Evolutionary conservation across 176 grass and related monocot genomes (phyloP).

Genomic region (Thalia dealbata): DNA sequence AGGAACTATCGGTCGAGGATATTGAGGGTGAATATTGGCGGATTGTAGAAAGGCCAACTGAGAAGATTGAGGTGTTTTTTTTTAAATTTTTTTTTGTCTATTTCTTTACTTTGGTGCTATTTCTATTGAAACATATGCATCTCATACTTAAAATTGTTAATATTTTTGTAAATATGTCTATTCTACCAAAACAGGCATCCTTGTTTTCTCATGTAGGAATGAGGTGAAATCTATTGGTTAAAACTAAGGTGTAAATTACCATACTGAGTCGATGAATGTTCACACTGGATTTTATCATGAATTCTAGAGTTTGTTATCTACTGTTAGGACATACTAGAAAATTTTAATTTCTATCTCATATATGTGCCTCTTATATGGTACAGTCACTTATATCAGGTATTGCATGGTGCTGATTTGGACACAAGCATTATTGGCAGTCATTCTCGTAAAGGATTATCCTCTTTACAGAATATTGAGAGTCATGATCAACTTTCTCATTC

Average conservation of each 20-base stretch:
- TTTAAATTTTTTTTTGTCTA: neutral
- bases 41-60: constrained; percentile 22
- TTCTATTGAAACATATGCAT: too few species aligned
- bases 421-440: constrained; percentile 69
- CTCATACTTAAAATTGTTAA: neutral
- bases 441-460: constrained; percentile 50
- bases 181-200: neutral
- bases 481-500: constrained; percentile 55
- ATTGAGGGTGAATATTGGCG: constrained; percentile 34
- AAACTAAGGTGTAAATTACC: neutral
- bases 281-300: neutral
- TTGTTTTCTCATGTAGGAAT: neutral
- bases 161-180: neutral
- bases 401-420: constrained; percentile 88
- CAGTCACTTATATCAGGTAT: constrained; percentile 35
- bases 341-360: neutral
- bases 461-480: constrained; percentile 26
- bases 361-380: neutral
- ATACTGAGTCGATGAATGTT: neutral
- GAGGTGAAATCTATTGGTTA: neutral
- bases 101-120: neutral
- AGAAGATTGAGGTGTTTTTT: constrained; percentile 19
- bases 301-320: neutral
- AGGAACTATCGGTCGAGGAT: constrained; percentile 12
- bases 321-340: neutral